Evolutionary conservation across 1,284 basidiomycete species (phyloP).

Genomic region (Pyrrhoderma noxium): DNA sequence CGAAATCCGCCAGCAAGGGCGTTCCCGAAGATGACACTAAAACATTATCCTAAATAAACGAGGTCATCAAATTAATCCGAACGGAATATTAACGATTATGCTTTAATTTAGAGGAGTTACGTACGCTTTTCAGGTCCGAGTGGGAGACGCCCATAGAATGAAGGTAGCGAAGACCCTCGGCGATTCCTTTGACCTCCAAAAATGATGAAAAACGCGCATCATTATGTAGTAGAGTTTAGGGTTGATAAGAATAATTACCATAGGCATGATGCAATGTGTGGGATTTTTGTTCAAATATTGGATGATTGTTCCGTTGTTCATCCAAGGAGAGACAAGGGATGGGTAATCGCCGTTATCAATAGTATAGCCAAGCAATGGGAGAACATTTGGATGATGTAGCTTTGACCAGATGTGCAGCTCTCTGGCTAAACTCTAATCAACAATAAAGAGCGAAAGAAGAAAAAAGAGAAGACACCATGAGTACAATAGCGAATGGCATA

Average conservation of each 20-base stretch:
- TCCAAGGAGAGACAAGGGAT: slow-evolving; percentile 11
- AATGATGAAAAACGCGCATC: background rate
- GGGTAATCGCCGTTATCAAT: slow-evolving; percentile 10
- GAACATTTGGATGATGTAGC: slow-evolving; percentile 6
- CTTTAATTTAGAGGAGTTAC: background rate
- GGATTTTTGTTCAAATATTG: slow-evolving; percentile 1
- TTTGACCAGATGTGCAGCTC: slow-evolving; percentile 13
- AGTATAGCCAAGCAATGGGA: slow-evolving; percentile 4
- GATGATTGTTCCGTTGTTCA: slow-evolving; percentile 11
- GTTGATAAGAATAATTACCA: slow-evolving; percentile 1
- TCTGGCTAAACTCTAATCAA: slow-evolving; percentile 1
- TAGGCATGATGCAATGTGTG: background rate
- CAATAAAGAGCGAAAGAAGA: background rate
- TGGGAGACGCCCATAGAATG: slow-evolving; percentile 2
- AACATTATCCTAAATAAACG: slow-evolving; percentile 12
- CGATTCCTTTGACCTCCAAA: slow-evolving; percentile 5
- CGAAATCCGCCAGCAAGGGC: slow-evolving; percentile 10
- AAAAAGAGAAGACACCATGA: too few species aligned
- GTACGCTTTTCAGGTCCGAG: slow-evolving; percentile 10
- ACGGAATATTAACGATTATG: too few species aligned
- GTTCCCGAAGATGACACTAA: background rate
- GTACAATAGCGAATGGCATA: too few species aligned
- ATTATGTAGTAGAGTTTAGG: background rate
- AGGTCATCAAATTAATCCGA: background rate
- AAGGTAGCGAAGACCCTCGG: slow-evolving; percentile 9